These are phyloP conservation scores for Boletus eberwhitei DNA, from an alignment of 768 basidiomycete genomes.

Conservation along the genomic window DNA sequence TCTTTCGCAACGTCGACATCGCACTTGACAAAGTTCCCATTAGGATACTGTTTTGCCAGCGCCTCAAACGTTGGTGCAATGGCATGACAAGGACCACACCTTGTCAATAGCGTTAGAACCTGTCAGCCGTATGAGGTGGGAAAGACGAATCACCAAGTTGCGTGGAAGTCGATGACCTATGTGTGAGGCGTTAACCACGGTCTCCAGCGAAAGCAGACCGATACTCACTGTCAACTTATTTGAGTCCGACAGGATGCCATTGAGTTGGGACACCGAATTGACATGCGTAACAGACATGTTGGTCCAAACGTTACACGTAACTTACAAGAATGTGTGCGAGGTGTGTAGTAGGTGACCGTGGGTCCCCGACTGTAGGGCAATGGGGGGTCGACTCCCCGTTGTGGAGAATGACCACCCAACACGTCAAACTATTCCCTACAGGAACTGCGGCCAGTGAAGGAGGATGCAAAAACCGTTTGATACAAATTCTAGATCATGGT, in stretches of 20 bases:
- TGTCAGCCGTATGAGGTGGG: not conserved
- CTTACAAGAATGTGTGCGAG: not conserved
- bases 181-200: not conserved
- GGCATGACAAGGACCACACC: slow-evolving; percentile 84
- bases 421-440: too few species aligned
- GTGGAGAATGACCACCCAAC: slow-evolving; percentile 3
- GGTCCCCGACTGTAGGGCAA: not conserved
- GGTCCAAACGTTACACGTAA: not conserved
- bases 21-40: slow-evolving; percentile 81
- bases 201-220: not conserved
- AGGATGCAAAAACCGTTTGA: not conserved
- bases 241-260: slow-evolving; percentile 53
- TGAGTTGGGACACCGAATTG: slow-evolving; percentile 59
- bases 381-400: not conserved
- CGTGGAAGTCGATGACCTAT: slow-evolving; percentile 86
- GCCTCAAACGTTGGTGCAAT: slow-evolving; percentile 77
- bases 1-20: slow-evolving; percentile 73
- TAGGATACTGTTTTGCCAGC: slow-evolving; percentile 61
- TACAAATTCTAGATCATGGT: slow-evolving; percentile 1
- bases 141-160: slow-evolving; percentile 57
- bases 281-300: slow-evolving; percentile 62
- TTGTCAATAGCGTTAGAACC: slow-evolving; percentile 28
- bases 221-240: slow-evolving; percentile 61
- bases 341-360: not conserved
- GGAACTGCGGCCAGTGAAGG: not conserved